Conservation (phyloP, 2,329 filamentous ascomycete species). For the Aureobasidium mangrovei region DNA sequence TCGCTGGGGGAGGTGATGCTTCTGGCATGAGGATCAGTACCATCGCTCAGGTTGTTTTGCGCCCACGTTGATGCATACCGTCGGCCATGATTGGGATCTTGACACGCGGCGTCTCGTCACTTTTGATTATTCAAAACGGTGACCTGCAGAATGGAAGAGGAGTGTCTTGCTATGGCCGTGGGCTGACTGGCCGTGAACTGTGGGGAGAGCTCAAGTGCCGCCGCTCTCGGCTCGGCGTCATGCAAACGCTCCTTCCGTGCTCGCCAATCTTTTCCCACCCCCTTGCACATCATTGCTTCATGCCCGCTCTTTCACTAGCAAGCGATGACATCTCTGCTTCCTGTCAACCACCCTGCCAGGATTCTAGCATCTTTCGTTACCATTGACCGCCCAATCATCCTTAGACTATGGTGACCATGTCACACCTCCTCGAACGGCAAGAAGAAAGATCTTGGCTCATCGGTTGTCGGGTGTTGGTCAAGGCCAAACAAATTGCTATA, state of each 20-base stretch:
- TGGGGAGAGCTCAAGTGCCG: too few species aligned
- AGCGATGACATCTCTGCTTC: too few species aligned
- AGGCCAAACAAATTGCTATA: not conserved
- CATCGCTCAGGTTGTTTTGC: not conserved
- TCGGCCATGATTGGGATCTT: conserved; percentile 10
- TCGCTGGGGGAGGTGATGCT: conserved; percentile 26
- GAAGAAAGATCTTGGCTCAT: not conserved
- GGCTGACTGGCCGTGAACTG: too few species aligned
- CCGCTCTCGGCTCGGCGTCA: too few species aligned
- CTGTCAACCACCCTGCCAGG: too few species aligned
- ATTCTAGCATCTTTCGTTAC: not conserved
- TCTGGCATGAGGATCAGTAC: conserved; percentile 11
- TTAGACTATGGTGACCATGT: not conserved
- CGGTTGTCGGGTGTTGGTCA: not conserved
- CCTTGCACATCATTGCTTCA: too few species aligned
- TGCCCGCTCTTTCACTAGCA: too few species aligned
- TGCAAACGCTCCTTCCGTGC: too few species aligned
- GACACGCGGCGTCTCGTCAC: too few species aligned
- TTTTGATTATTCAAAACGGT: not conserved
- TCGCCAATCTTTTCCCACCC: too few species aligned
- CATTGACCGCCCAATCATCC: too few species aligned
- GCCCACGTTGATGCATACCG: not conserved
- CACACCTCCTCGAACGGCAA: not conserved
- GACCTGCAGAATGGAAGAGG: not conserved
- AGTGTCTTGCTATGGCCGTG: too few species aligned